Conservation (phyloP, 1,284 basidiomycete genomes). For the Papiliotrema laurentii region DNA sequence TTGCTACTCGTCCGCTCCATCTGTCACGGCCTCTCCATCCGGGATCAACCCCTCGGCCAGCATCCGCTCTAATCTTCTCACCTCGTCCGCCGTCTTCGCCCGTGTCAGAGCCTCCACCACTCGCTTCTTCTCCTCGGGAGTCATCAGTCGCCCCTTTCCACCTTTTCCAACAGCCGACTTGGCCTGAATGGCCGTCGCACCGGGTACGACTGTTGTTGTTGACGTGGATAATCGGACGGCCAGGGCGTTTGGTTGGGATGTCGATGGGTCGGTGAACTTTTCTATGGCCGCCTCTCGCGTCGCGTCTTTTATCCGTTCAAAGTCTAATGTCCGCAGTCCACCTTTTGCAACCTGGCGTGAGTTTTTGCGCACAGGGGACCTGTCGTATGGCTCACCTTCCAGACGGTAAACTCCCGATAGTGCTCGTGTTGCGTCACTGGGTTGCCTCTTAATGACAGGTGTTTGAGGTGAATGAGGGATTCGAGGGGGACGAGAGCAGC, state of each 20-base stretch:
- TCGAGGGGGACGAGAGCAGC: constrained; percentile 76
- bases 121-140: constrained; percentile 83
- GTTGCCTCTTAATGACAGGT: constrained; percentile 81
- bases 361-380: neutral
- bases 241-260: constrained; percentile 69
- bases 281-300: constrained; percentile 69
- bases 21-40: constrained; percentile 27
- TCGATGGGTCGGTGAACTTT: constrained; percentile 69
- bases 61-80: constrained; percentile 79
- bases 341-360: constrained; percentile 40
- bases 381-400: constrained; percentile 56
- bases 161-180: constrained; percentile 22
- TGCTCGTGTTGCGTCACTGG: constrained; percentile 89
- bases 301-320: constrained; percentile 89
- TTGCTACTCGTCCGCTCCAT: neutral
- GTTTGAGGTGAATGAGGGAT: constrained; percentile 71
- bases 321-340: constrained; percentile 86
- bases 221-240: constrained; percentile 71
- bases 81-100: constrained; percentile 86
- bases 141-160: constrained; percentile 68
- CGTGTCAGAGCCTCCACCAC: constrained; percentile 86
- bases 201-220: constrained; percentile 62
- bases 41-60: constrained; percentile 81
- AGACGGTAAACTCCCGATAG: constrained; percentile 82
- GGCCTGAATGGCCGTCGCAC: constrained; percentile 46